These are phyloP conservation scores for Elaeis guineensis DNA, from an alignment of 176 grass and related monocot species.

Conservation along the genomic window DNA sequence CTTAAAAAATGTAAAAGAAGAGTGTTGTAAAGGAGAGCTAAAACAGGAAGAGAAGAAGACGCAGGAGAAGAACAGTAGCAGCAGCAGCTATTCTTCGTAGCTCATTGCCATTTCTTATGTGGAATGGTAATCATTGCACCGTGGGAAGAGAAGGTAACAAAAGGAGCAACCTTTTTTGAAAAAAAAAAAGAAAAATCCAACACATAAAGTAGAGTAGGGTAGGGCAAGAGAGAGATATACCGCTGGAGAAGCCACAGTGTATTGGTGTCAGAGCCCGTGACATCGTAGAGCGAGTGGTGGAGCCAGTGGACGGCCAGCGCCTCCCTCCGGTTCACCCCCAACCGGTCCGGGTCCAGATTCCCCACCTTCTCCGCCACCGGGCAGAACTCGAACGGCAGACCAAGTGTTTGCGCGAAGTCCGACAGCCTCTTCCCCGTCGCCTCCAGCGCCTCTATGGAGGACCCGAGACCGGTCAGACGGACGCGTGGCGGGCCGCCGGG, in stretches of 20 bases:
- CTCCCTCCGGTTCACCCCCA: constrained; percentile 62
- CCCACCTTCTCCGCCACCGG: constrained; percentile 78
- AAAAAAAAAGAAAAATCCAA: too few species aligned
- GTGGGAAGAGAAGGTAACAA: too few species aligned
- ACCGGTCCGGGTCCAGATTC: constrained; percentile 67
- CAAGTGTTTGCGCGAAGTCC: constrained; percentile 79
- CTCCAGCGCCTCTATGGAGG: constrained; percentile 73
- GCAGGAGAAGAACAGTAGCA: too few species aligned
- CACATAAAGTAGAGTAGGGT: too few species aligned
- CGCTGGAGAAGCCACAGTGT: constrained; percentile 81
- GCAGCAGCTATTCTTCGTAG: too few species aligned
- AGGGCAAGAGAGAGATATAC: constrained; percentile 6
- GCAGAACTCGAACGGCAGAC: constrained; percentile 81
- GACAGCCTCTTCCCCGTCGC: constrained; percentile 83
- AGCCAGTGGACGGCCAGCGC: constrained; percentile 95
- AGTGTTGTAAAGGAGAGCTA: too few species aligned
- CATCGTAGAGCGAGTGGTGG: constrained; percentile 96
- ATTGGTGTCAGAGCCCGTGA: constrained; percentile 69
- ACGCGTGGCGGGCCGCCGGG: constrained; percentile 74
- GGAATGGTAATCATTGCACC: too few species aligned
- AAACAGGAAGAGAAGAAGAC: too few species aligned
- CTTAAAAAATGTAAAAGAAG: too few species aligned
- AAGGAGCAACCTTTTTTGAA: too few species aligned
- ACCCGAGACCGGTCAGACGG: constrained; percentile 55
- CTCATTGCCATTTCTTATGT: too few species aligned